Evolutionary conservation across 257 asterid genomes (phyloP), one percentile per base, ranked within the genome.

Genomic region (Buddleja alternifolia): DNA sequence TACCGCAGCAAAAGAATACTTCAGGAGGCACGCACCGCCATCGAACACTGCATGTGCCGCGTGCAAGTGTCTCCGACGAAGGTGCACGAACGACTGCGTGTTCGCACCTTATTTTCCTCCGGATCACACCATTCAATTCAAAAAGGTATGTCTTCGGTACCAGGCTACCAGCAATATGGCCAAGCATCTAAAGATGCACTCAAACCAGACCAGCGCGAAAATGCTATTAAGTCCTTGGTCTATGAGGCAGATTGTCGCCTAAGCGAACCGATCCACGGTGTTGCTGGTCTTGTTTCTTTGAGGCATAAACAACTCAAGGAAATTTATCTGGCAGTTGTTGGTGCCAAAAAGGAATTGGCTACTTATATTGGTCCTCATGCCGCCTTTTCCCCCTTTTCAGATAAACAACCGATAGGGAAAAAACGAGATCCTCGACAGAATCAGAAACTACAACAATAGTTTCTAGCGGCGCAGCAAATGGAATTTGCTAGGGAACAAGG

Each of bases 41-140:
- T 67, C 90, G 6, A 65, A 67, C 59, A 68, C 88, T 6, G 87
- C 95, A 0, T 87, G 95, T 9, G 91, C 91, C 3, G 95, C 91
- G 7, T 87, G 95, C 82, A 87, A 87, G 74, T 73, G 70, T 45
- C 82, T 73, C 32, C 79, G 95, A 24, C 73, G 88, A 37, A 87
- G 85, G 67, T 87, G 95, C 83, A 75, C 85, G 4, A 75, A 73
- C 2, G 86, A 81, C 32, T 87, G 95, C 10, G 83, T 75, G n/a
- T 83, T 85, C 17, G 95, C 90, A 1, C 95, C 92, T 0, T 85
- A 83, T 73, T 87, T 85, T 12, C 95, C 95, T 0, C 86, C 95
- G 1, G 82, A 81, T 16, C 77, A 85, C 56, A 83, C 85, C 0
- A 71, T 70, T 51, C 79, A 85, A 54, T 87, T 85, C 57, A 68